Evolutionary conservation across 2,329 filamentous ascomycete genomes (phyloP), one percentile per base, ranked within the genome.

Genomic region (Torrubiellomyces zombiae): DNA sequence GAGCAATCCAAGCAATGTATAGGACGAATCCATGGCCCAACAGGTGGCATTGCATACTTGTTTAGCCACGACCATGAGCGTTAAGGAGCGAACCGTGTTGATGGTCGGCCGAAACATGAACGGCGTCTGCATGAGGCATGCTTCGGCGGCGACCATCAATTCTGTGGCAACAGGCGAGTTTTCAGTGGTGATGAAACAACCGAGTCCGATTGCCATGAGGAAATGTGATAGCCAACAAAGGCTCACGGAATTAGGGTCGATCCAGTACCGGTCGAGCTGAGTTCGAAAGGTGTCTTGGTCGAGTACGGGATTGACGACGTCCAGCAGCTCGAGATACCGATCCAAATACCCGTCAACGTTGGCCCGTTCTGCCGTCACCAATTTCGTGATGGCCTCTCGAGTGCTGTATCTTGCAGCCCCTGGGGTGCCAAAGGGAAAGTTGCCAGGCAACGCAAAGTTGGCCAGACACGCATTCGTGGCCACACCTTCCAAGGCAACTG

Each of bases 381-480:
- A 35, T 14, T 38, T 35, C n/a, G 36, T 39, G 3, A 50, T 41
- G 5, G 38, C 36, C 20, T 50, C 45, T 9, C 44, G 38, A 1
- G 45, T 25, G 25, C 34, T 42, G 32, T 49, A 50, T 27, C 48
- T 49, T 8, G 34, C 36, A 0, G 48, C 44, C 1, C 42, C 45
- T 5, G 45, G 46, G 1, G 46, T 50, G 6, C 48, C 47, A 32
- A 51, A 51, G n/a, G 48, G 48, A 21, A 50, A 51, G 32, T 50
- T 51, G 6, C 44, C 45, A 0, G 47, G 47, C 5, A 51, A 32
- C 8, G 40, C 42, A 24, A 50, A 48, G 31, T 45, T 48, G 24
- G 46, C 41, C 15, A 50, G 35, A 18, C 47, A 50, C 3, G 45
- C 46, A 27, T 48, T 48, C 9, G 45, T 48, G 13, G 42, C 47